Base-by-base conservation (phyloP, 1,139 yeast genomes). In the Scheffersomyces quercinus region DNA sequence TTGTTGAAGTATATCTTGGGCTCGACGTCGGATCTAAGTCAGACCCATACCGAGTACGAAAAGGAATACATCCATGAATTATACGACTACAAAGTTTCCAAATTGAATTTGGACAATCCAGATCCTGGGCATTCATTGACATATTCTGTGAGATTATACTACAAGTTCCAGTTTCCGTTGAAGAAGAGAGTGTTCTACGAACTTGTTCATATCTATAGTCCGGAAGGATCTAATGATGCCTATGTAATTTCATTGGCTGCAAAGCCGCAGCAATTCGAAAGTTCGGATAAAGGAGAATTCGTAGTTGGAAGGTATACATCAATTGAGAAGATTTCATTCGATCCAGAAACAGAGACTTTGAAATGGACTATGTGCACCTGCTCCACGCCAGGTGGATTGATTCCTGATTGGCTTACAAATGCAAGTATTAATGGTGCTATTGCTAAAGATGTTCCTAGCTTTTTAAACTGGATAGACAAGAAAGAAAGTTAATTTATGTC, bases 361-460 rank as follows among this genome's bases (percentile, higher is more conserved):
- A 68, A 69, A 35, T 85, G 95, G 95, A 56, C 66, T 6, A 82
- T 85, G 88, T 78, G 81, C 13, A 79, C 82, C 11, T 68, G 80
- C 38, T 79, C 88, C 43, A 82, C 78, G 45, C 84, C 90, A 1
- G 81, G 85, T 24, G 95, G 95, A 0, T 66, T 60, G 44, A 72
- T 85, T 3, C 93, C 93, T 1, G 65, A 75, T 36, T 83, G 84
- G 81, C 44, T 85, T 16, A 85, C 83, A 45, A 77, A 79, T 48
- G 58, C 73, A 43, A 68, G 79, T 37, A 74, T 85, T 42, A 76
- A 82, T 2, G 70, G 73, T 14, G 83, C 82, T 10, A 78, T 85
- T 31, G 80, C 84, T 1, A 76, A 78, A 42, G 95, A 85, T 55
- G 89, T 85, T 1, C 88, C 89, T 0, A 69, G 74, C 37, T 82